Evolutionary conservation across 2,329 filamentous ascomycete species (phyloP), one percentile per base, ranked within the genome.

Genomic region (Sarocladium strictum): DNA sequence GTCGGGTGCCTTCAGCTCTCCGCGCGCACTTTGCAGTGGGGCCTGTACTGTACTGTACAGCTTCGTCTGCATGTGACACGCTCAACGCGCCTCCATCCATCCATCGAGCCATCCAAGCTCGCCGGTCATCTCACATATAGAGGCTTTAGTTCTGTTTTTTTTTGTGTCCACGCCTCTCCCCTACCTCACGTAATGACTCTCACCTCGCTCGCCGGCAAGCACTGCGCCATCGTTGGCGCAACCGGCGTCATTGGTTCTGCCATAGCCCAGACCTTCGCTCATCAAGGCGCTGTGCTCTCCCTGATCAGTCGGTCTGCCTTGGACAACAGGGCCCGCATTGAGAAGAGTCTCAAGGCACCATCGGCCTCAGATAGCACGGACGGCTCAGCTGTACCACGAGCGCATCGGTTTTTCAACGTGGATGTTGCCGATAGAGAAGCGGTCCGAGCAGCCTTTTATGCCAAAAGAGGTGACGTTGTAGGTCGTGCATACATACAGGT

Each of bases 181-280:
- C n/a, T n/a, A n/a, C n/a, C n/a, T n/a, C n/a, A n/a, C 40, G 17
- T 24, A 21, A 64, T 68, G 62, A 55, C 64, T 23, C 63, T 69
- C 27, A 51, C 47, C 58, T 62, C 66, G 52, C 68, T 82, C 54
- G 63, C 62, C 40, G 76, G 76, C 55, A 78, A 78, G 58, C 75
- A 73, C 56, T 79, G 75, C 65, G 73, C 88, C 64, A 75, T 91
- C 53, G 87, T 87, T 2, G 88, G 88, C 49, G 87, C 79, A 19
- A 86, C 85, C 41, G 83, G 85, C 19, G 83, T 85, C 53, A 90
- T 91, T 60, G 88, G 88, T 43, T 73, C 77, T 40, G 80, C 82
- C 53, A 86, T 91, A 54, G 86, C 87, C 10, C 67, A 72, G 35
- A 75, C 79, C n/a, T 87, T 91, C 63, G 81, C 86, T 19, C 64